A percentile compares a stretch with the other conserved stretches of the same genome.
Conservation (phyloP, 345 rosid species). For the Salix viminalis region DNA sequence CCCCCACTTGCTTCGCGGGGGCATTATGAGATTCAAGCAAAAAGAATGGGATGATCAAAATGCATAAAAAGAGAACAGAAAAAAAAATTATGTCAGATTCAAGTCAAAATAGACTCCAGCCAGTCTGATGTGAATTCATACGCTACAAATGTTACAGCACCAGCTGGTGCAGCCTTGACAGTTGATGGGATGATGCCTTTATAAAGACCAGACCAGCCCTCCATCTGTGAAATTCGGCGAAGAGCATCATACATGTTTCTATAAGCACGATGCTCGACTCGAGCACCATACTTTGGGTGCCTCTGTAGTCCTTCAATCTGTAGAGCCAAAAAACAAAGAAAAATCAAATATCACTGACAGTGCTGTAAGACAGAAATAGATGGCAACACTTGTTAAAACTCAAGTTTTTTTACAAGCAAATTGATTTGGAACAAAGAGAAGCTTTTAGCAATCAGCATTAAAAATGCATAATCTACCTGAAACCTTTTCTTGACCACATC, state of each 20-base stretch:
- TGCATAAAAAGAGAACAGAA: background rate
- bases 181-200: constrained; percentile 93
- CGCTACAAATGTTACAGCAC: constrained; percentile 92
- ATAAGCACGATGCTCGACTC: constrained; percentile 65
- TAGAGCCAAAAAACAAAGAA: constrained; percentile 13
- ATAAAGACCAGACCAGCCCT: constrained; percentile 92
- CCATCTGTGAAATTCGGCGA: constrained; percentile 44
- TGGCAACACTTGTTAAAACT: background rate
- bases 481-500: constrained; percentile 95
- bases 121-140: constrained; percentile 73
- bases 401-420: background rate
- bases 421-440: background rate
- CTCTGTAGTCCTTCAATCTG: constrained; percentile 89
- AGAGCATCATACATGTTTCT: constrained; percentile 78
- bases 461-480: constrained; percentile 52
- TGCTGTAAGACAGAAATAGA: background rate
- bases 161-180: constrained; percentile 96
- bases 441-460: background rate
- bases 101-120: constrained; percentile 66
- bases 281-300: constrained; percentile 86
- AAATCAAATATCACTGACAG: background rate
- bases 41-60: constrained; percentile 28
- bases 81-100: constrained; percentile 16
- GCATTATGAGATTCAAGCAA: background rate
- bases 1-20: constrained; percentile 5